Percentiles rank a stretch among this genome's conserved stretches.
These are phyloP conservation scores for Rhizophagus prolifer DNA, from an alignment of 192 early-diverging fungal species.

Conservation along the genomic window DNA sequence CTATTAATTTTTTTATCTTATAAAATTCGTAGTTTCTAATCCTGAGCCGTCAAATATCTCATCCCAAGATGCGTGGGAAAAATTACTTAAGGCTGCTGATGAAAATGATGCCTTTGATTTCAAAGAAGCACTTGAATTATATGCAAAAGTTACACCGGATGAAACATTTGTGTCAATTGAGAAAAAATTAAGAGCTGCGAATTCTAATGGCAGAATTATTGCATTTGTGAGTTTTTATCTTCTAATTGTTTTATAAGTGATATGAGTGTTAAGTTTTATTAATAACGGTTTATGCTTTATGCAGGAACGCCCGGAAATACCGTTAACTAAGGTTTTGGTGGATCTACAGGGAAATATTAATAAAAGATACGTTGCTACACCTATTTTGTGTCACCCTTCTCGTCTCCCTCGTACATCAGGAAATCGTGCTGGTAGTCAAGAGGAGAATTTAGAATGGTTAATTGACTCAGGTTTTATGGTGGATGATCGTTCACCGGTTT, in stretches of 20 bases:
- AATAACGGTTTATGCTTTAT: background rate
- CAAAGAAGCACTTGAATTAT: conserved; percentile 16
- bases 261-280: background rate
- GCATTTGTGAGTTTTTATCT: conserved; percentile 7
- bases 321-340: conserved; percentile 4
- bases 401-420: conserved; percentile 5
- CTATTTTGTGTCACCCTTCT: background rate
- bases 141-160: background rate
- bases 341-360: conserved; percentile 10
- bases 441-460: conserved; percentile 22
- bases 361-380: background rate
- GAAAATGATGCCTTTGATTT: background rate
- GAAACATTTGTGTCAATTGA: conserved; percentile 9
- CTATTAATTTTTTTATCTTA: background rate
- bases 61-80: conserved; percentile 7
- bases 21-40: background rate
- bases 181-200: background rate
- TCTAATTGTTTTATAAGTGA: background rate
- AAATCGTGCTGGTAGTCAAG: background rate
- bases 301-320: conserved; percentile 5
- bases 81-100: background rate
- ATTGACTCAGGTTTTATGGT: conserved; percentile 7
- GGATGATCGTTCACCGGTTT: background rate
- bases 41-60: background rate
- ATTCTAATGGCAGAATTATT: conserved; percentile 10